Percentiles rank a stretch among this genome's conserved stretches.
These are phyloP conservation scores for Xylariaceae sp. DNA, from an alignment of 2,329 filamentous ascomycete genomes.

Conservation along the genomic window DNA sequence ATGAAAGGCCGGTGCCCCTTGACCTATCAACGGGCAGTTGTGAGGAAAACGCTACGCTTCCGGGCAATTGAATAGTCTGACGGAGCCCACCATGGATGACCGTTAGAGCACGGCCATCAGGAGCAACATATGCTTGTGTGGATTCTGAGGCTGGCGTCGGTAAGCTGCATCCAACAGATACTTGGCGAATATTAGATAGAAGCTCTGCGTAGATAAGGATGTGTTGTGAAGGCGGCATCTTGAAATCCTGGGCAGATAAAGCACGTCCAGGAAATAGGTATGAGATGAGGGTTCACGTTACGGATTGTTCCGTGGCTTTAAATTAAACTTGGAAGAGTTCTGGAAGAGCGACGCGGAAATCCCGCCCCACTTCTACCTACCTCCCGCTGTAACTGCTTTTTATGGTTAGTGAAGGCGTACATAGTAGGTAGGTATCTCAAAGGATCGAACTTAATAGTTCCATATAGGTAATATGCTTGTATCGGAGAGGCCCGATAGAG, in stretches of 20 bases:
- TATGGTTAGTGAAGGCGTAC: no score
- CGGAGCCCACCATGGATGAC: slow-evolving; percentile 42
- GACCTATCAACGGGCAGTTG: slow-evolving; percentile 35
- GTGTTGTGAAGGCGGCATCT: slow-evolving; percentile 21
- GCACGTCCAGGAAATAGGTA: no score
- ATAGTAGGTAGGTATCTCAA: no score
- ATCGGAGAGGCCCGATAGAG: no score
- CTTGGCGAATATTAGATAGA: slow-evolving; percentile 57
- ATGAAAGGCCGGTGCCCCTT: slow-evolving; percentile 38
- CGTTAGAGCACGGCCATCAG: slow-evolving; percentile 41
- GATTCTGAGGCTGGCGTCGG: slow-evolving; percentile 37
- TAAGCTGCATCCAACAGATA: slow-evolving; percentile 53
- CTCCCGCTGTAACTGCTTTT: no score
- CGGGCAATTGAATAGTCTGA: slow-evolving; percentile 39
- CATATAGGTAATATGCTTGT: no score
- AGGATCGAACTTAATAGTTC: no score
- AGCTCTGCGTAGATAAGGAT: slow-evolving; percentile 57
- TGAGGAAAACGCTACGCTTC: slow-evolving; percentile 32
- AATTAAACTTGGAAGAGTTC: no score
- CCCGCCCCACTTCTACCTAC: no score
- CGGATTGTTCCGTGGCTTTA: no score
- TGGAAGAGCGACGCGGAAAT: no score
- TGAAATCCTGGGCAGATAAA: slow-evolving; percentile 11
- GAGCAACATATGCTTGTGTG: slow-evolving; percentile 41
- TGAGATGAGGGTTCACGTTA: background rate